Evolutionary conservation across 1,139 yeast species (phyloP), one percentile per base, ranked within the genome.

Genomic region (Waltiozyma sp.): DNA sequence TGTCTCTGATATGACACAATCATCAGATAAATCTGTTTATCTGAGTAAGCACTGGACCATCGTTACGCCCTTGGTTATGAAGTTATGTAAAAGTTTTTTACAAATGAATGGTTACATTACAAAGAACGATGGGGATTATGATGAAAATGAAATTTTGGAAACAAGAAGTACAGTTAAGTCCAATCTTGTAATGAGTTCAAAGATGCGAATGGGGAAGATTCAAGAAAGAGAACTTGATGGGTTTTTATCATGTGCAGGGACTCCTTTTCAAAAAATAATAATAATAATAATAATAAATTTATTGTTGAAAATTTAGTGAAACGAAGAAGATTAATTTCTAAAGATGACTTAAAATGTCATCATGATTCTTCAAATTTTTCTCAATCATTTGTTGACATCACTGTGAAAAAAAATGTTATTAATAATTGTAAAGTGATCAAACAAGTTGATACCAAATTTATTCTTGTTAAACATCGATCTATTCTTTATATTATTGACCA

Each of bases 401-500:
- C 40, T 8, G 44, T 60, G 1, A 42, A 40, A 4, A 53, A 51
- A 34, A 47, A 51, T 5, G 47, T 53, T 6, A 37, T 59, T 19
- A 10, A 14, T 1, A 40, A 51, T 2, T 55, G 62, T 38, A 48
- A 51, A 15, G 63, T 69, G 1, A 60, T 73, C 14, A 56, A 61
- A 4, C 95, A 85, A 55, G 61, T 84, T 2, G 86, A 78, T 41
- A 34, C 39, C 3, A 55, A 55, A 40, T 91, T 91, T 57, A 86
- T 91, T 19, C 63, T 91, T 26, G 89, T 85, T 0, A 73, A 75
- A 2, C 62, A 69, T 37, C 46, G 50, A 7, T 50, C 54, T 6
- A 82, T 84, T 53, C 59, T 91, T 38, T 87, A 89, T 53, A 85
- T 91, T 36, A 73, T 91, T 41, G 99, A 91, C 59, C 99, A 91